These are phyloP conservation scores for Fennellomyces sp. DNA, from an alignment of 371 early-diverging fungal genomes.

Conservation along the genomic window DNA sequence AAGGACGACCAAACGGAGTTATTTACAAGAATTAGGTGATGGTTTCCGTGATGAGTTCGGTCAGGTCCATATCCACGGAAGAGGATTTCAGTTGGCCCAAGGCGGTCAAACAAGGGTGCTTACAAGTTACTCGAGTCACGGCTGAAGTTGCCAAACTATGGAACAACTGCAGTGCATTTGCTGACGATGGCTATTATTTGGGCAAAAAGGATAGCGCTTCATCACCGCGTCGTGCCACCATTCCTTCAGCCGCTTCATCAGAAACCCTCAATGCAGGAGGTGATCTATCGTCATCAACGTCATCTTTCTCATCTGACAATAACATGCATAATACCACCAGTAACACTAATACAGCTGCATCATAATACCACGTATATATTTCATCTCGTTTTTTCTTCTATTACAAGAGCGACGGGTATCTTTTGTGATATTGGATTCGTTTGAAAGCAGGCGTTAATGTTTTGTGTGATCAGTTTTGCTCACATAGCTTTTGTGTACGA, in stretches of 20 bases:
- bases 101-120: constrained; percentile 46
- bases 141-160: constrained; percentile 53
- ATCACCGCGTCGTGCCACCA: background rate
- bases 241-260: background rate
- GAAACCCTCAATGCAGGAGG: background rate
- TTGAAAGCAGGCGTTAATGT: too few relatives aligned
- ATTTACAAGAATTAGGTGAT: constrained; percentile 27
- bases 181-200: constrained; percentile 31
- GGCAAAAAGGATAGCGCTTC: constrained; percentile 2
- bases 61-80: constrained; percentile 43
- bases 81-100: constrained; percentile 49
- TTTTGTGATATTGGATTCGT: too few relatives aligned
- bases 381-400: background rate
- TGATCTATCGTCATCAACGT: background rate
- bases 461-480: too few relatives aligned
- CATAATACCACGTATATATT: background rate
- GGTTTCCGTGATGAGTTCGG: constrained; percentile 42
- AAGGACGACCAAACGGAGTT: background rate
- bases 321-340: background rate
- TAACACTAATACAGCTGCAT: background rate
- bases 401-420: too few relatives aligned
- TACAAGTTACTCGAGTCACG: constrained; percentile 51
- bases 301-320: background rate
- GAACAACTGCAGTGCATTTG: constrained; percentile 42
- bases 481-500: too few relatives aligned